These are phyloP conservation scores for Capronia coronata DNA, from an alignment of 2,329 filamentous ascomycete genomes.

Conservation along the genomic window DNA sequence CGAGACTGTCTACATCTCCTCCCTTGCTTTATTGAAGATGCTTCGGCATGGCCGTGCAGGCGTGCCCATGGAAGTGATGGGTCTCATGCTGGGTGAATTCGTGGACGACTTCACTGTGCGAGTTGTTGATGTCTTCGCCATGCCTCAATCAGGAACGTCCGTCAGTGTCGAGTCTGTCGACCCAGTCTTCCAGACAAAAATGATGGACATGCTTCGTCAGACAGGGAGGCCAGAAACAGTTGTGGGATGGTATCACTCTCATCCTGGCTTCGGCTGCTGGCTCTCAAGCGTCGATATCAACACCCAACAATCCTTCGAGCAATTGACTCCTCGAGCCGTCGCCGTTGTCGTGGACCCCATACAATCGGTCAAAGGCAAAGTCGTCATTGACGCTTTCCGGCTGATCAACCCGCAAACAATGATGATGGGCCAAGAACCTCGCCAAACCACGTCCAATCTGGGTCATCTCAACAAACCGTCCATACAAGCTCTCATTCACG, in stretches of 20 bases:
- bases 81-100: constrained; percentile 96
- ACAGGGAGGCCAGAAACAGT: constrained; percentile 95
- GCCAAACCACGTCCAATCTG: constrained; percentile 95
- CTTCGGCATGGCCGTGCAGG: constrained; percentile 92
- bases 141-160: constrained; percentile 97
- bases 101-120: constrained; percentile 98
- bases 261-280: constrained; percentile 99
- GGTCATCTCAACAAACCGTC: constrained; percentile 98
- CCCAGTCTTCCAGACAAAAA: constrained; percentile 98
- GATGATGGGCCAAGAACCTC: constrained; percentile 95
- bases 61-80: constrained; percentile 99
- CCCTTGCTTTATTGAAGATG: constrained; percentile 96
- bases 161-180: constrained; percentile 98
- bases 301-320: constrained; percentile 99
- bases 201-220: constrained; percentile 99
- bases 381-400: constrained; percentile 98
- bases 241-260: constrained; percentile 98
- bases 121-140: constrained; percentile 97
- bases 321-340: constrained; percentile 91
- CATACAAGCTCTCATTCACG: constrained; percentile 98
- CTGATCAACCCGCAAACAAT: constrained; percentile 96
- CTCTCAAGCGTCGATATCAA: constrained; percentile 98
- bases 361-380: constrained; percentile 98
- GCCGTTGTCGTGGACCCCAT: constrained; percentile 98
- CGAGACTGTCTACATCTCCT: constrained; percentile 98